Percentiles rank a stretch among this genome's conserved stretches.
Evolutionary conservation across 352 stramenopile genomes (phyloP).

Genomic region (Peronospora destructor): DNA sequence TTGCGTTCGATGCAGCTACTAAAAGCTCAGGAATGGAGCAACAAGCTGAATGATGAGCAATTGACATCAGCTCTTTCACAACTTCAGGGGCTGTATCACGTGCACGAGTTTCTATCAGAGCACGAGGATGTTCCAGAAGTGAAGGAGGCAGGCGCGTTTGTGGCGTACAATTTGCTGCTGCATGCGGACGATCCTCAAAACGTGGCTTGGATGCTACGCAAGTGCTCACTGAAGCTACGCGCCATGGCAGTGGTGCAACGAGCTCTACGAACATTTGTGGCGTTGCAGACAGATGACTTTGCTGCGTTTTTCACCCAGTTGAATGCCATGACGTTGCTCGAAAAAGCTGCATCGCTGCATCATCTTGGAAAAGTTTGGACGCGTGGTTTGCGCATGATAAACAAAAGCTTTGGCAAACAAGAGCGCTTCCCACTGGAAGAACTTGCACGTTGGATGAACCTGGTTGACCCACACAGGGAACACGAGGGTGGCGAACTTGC

Average conservation of each 20-base stretch:
- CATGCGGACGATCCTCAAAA: conserved; percentile 40
- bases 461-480: conserved; percentile 11
- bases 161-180: conserved; percentile 56
- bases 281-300: conserved; percentile 45
- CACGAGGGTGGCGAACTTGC: conserved; percentile 19
- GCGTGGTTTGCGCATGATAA: conserved; percentile 36
- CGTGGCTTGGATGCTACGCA: conserved; percentile 37
- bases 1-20: conserved; percentile 36
- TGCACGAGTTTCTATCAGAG: conserved; percentile 8
- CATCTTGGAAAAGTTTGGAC: conserved; percentile 39
- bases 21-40: conserved; percentile 42
- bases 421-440: conserved; percentile 43
- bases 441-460: conserved; percentile 28
- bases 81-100: conserved; percentile 37
- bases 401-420: conserved; percentile 57
- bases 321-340: conserved; percentile 29
- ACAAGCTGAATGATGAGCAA: conserved; percentile 65
- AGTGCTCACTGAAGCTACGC: conserved; percentile 23
- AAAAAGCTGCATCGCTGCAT: conserved; percentile 35
- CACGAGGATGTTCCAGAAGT: conserved; percentile 9
- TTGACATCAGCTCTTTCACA: conserved; percentile 52
- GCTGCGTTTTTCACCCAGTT: conserved; percentile 26
- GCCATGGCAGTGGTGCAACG: conserved; percentile 20
- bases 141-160: conserved; percentile 30
- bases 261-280: conserved; percentile 45